phyloP scores from a whole-genome alignment of 202 grass and related monocot species.

The Zoysia matrella region DNA sequence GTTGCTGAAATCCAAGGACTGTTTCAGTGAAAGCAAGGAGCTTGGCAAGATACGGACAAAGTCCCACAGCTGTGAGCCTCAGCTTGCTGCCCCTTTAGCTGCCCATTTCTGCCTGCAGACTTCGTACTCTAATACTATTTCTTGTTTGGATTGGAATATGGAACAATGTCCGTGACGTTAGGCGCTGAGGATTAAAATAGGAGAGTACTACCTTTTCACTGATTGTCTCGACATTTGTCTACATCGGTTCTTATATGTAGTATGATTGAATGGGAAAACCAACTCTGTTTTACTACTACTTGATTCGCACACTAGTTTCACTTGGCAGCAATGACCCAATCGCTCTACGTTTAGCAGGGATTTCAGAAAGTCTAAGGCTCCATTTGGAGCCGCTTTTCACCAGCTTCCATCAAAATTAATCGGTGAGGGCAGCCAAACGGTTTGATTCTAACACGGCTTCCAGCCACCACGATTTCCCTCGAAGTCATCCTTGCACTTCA shows the following conservation, averaged over 20 bases:
- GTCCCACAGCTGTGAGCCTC: no score
- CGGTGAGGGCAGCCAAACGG: no score
- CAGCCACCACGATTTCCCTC: no score
- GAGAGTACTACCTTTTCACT: not conserved
- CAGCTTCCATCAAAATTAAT: no score
- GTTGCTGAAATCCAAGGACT: conserved; percentile 22
- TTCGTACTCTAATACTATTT: not conserved
- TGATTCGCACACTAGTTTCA: not conserved
- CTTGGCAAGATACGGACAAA: conserved; percentile 4
- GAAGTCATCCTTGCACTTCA: no score
- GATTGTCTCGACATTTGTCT: not conserved
- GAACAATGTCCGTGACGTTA: not conserved
- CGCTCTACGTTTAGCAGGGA: not conserved
- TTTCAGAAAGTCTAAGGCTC: not conserved
- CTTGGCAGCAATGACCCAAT: not conserved
- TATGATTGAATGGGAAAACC: conserved; percentile 11
- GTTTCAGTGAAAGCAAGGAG: not conserved
- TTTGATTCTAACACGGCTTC: no score
- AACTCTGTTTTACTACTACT: not conserved
- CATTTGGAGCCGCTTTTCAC: no score
- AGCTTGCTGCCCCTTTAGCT: no score
- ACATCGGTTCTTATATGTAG: not conserved
- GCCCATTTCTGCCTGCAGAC: not conserved
- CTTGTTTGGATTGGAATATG: not conserved
- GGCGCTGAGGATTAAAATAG: conserved; percentile 13